A percentile compares a stretch with the other conserved stretches of the same genome.
phyloP scores from a whole-genome alignment of 2,329 filamentous ascomycete species.

The Pezicula carpinea region DNA sequence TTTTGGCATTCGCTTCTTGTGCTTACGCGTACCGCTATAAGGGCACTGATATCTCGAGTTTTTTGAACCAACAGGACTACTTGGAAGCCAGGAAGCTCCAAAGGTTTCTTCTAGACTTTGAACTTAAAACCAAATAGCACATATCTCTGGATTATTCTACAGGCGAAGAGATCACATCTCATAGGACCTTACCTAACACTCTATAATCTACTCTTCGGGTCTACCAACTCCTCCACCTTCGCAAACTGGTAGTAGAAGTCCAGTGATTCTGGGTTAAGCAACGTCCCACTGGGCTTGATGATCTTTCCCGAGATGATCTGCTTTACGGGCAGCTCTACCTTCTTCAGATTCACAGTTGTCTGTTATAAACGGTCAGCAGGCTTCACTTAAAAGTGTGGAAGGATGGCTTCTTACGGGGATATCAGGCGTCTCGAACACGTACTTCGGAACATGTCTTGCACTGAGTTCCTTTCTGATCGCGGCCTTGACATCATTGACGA shows the following conservation, averaged over 20 bases:
- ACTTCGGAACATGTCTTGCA: constrained; percentile 71
- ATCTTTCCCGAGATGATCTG: constrained; percentile 73
- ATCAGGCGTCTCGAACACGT: constrained; percentile 74
- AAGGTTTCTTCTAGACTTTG: too few relatives aligned
- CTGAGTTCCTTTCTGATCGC: constrained; percentile 64
- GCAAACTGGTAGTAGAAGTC: constrained; percentile 78
- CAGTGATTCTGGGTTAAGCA: constrained; percentile 71
- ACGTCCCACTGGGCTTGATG: constrained; percentile 70
- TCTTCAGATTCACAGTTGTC: constrained; percentile 80
- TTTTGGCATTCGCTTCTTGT: too few relatives aligned
- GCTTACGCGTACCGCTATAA: too few relatives aligned
- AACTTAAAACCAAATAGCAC: too few relatives aligned
- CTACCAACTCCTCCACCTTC: constrained; percentile 57
- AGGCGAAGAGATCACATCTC: too few relatives aligned
- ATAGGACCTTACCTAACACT: too few relatives aligned
- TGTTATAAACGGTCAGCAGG: constrained; percentile 28
- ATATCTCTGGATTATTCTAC: too few relatives aligned
- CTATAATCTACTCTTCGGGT: constrained; percentile 32
- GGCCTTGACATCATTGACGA: constrained; percentile 57
- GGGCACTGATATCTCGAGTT: too few relatives aligned
- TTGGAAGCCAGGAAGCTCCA: too few relatives aligned
- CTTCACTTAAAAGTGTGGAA: not conserved
- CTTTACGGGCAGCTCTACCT: constrained; percentile 80
- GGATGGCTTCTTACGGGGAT: constrained; percentile 56
- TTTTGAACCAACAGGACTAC: too few relatives aligned